Evolutionary conservation across 768 basidiomycete genomes (phyloP), one percentile per base, ranked within the genome.

Genomic region (Rhizopogon vulgaris): DNA sequence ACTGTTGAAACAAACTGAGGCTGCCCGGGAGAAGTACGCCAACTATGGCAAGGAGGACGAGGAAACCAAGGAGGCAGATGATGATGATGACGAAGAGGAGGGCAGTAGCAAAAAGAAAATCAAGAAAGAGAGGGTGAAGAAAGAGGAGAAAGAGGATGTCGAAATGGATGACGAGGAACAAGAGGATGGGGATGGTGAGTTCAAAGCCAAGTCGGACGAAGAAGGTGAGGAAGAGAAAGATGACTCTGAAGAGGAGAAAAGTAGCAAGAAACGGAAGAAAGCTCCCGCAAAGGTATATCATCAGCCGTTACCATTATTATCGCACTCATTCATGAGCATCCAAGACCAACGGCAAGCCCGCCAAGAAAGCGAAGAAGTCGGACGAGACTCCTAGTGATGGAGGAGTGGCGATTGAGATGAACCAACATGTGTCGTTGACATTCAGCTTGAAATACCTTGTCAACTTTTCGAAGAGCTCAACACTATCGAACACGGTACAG

Each of bases 361-460:
- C 79, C 49, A 79, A 80, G 65, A 83, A 82, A 60, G 70, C 67
- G n/a, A 85, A 85, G 63, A 81, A 80, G 55, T 68, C 67, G 0
- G 78, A 77, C 7, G 82, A 83, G 17, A 77, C 79, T 2, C 79
- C 80, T 4, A 69, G 73, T 2, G 71, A 72, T 11, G 80, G 76
- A 41, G 76, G 73, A n/a, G 85, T 95, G 43, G 67, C 72, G 55
- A 87, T 96, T 64, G 82, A 89, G 69, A 87, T 96, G 79, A 90
- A 92, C 63, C 85, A 88, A 65, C 83, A 90, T 56, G 95, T 99
- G 56, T 80, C 84, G 39, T 76, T 98, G 45, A 97, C 94, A 1
- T 98, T 98, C 76, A 93, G 90, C 30, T 75, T 98, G 60, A 98
- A 97, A 70, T 99, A 98, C 71, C 84, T 98, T 27, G 85, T 90